phyloP scores from a whole-genome alignment of 2,329 filamentous ascomycete genomes.

The Annulohypoxylon truncatum region DNA sequence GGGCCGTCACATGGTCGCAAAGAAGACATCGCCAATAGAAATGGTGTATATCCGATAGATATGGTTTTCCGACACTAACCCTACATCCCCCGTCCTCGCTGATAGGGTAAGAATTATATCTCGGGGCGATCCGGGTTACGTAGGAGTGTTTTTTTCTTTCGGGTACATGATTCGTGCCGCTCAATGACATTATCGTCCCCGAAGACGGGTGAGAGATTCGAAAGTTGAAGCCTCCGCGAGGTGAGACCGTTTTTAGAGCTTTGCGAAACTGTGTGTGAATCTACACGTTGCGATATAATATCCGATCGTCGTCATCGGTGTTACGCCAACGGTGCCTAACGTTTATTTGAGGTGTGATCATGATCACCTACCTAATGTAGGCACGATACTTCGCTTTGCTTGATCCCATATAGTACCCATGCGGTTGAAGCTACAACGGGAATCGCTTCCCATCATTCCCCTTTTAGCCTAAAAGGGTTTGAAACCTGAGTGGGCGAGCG shows the following conservation, averaged over 20 bases:
- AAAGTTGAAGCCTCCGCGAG: neutral
- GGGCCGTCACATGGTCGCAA: conserved; percentile 25
- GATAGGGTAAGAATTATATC: conserved; percentile 15
- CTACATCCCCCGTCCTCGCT: neutral
- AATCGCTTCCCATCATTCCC: conserved; percentile 2
- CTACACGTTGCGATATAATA: conserved; percentile 3
- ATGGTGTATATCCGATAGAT: neutral
- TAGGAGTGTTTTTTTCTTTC: neutral
- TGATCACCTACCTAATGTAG: conserved; percentile 26
- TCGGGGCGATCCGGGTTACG: conserved; percentile 28
- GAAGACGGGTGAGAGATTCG: neutral
- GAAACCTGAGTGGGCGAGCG: conserved; percentile 17
- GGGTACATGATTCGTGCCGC: neutral
- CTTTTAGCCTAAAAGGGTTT: conserved; percentile 35
- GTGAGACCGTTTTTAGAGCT: neutral
- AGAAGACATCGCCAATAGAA: conserved; percentile 29
- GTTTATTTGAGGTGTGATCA: conserved; percentile 12
- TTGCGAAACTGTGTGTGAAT: conserved; percentile 4
- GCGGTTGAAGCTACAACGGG: conserved; percentile 12
- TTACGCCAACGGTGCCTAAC: conserved; percentile 31
- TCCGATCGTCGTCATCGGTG: conserved; percentile 29
- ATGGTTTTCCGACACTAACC: neutral
- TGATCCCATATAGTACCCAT: neutral
- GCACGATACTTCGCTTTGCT: conserved; percentile 2
- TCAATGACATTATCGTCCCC: neutral